Evolutionary conservation across 1,284 basidiomycete genomes (phyloP), one percentile per base, ranked within the genome.

Genomic region (Naganishia sp.): DNA sequence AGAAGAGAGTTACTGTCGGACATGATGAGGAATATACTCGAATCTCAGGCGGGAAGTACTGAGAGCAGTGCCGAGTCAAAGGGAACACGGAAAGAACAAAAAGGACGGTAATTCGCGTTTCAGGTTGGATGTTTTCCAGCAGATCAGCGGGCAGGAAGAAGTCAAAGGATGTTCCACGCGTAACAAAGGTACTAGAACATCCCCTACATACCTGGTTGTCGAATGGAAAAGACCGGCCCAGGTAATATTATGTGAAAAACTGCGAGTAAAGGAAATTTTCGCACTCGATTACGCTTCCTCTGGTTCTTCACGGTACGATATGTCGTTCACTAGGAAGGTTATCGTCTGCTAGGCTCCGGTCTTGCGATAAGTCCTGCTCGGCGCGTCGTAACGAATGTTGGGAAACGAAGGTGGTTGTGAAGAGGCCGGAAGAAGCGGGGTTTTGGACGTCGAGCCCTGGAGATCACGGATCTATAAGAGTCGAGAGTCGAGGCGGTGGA

Each of bases 341-440:
- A 16, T 53, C 13, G 31, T 53, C 15, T 13, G n/a, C 7, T 7
- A 15, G 6, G 25, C 31, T 15, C 13, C 52, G 15, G 52, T 36
- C 9, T 36, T 16, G 11, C 16, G 9, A 31, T 16, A 33, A 48
- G 46, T 15, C 43, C 42, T 23, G 45, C 45, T 18, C 45, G 18
- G 28, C 56, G 56, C 56, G 56, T 48, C 36, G 31, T 49, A 61
- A 61, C 13, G 59, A 61, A 43, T 61, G 59, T 52, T 15, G 59
- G 15, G 15, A 61, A 61, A 52, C 59, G 59, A 61, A 61, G 36
- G 59, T 61, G 59, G 25, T 43, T 18, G 25, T 48, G 7, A 46
- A 25, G 46, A 39, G n/a, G 36, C 36, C 2, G 15, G 39, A 49
- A 49, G 15, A 7, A 39, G 36, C 36, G 36, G 13, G 36, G 44